Conservation (phyloP, 495 filamentous ascomycete genomes). For the Penicillium daleae region DNA sequence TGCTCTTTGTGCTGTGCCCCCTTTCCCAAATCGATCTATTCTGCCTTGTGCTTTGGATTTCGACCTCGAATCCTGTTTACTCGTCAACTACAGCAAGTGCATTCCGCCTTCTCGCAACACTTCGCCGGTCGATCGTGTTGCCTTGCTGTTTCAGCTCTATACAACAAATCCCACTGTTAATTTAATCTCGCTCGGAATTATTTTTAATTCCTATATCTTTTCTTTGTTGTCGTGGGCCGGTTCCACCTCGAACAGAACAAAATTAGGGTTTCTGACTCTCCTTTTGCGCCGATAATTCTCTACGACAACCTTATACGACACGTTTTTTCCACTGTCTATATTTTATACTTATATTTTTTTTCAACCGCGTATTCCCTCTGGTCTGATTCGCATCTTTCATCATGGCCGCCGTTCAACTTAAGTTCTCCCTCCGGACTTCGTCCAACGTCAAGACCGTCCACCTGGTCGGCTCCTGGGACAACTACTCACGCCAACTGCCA, state of each 20-base stretch:
- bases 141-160: constrained; percentile 38
- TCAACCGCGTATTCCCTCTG: constrained; percentile 8
- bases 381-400: constrained; percentile 58
- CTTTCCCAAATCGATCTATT: constrained; percentile 21
- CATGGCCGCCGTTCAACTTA: constrained; percentile 85
- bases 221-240: constrained; percentile 38
- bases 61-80: constrained; percentile 34
- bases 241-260: constrained; percentile 23
- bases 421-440: constrained; percentile 92
- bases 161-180: constrained; percentile 53
- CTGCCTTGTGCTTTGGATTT: constrained; percentile 34
- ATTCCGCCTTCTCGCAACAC: constrained; percentile 31
- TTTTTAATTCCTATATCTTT: constrained; percentile 20
- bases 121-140: constrained; percentile 57
- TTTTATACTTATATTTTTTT: constrained; percentile 27
- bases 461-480: constrained; percentile 97
- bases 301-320: constrained; percentile 24
- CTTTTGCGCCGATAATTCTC: constrained; percentile 23
- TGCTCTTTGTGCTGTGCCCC: constrained; percentile 44
- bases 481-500: constrained; percentile 90
- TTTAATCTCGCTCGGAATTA: constrained; percentile 63
- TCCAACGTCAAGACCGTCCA: constrained; percentile 97
- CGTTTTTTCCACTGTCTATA: constrained; percentile 12
- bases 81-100: constrained; percentile 24
- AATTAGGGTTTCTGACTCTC: constrained; percentile 16